Evolutionary conservation across 768 basidiomycete species (phyloP).

Genomic region (Leccinellum albellum): DNA sequence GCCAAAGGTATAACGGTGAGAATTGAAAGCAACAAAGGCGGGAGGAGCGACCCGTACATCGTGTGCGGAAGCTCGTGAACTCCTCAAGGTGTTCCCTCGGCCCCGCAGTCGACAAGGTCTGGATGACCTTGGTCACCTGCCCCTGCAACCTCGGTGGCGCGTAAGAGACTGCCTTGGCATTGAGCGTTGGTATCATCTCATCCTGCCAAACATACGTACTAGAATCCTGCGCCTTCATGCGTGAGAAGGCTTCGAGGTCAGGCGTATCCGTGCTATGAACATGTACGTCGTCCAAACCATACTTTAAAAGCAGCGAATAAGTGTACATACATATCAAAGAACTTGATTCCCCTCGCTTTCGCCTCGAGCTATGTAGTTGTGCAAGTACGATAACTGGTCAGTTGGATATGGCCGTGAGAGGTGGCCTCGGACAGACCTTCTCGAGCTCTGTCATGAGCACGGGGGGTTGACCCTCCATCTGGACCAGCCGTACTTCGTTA

Average conservation of each 20-base stretch:
- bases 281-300: slow-evolving; percentile 2
- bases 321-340: slow-evolving; percentile 76
- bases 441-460: slow-evolving; percentile 87
- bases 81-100: slow-evolving; percentile 59
- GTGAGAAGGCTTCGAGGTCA: slow-evolving; percentile 46
- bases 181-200: not conserved
- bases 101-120: slow-evolving; percentile 63
- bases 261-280: slow-evolving; percentile 70
- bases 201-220: slow-evolving; percentile 31
- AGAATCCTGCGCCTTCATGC: slow-evolving; percentile 34
- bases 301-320: not conserved
- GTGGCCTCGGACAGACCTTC: slow-evolving; percentile 49
- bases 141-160: slow-evolving; percentile 59
- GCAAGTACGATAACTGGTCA: not conserved
- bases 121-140: slow-evolving; percentile 55
- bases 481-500: slow-evolving; percentile 66
- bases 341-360: slow-evolving; percentile 73
- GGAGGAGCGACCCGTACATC: slow-evolving; percentile 48
- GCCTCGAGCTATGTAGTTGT: slow-evolving; percentile 54
- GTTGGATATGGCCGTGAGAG: not conserved
- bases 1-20: slow-evolving; percentile 22
- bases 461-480: slow-evolving; percentile 65
- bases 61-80: slow-evolving; percentile 70
- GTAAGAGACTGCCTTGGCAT: slow-evolving; percentile 42
- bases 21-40: not conserved